Conservation (phyloP, 139 green algal genomes). For the Coccomyxa sp. region DNA sequence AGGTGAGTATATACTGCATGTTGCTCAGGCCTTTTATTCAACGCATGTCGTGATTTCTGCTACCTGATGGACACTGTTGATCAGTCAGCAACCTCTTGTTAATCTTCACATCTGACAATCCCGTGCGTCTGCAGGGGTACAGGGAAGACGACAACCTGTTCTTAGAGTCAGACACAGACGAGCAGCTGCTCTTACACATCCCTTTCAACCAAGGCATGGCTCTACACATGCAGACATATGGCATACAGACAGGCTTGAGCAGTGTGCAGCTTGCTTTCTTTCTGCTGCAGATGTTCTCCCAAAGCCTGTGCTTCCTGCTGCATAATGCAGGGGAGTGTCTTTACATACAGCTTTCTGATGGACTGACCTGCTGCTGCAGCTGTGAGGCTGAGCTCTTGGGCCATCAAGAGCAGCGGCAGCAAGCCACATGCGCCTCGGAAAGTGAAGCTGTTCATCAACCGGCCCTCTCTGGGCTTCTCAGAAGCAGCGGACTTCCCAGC, state of each 20-base stretch:
- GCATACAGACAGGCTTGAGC: no score
- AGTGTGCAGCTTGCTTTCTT: no score
- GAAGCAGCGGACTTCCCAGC: slow-evolving; percentile 38
- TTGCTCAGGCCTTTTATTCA: background rate
- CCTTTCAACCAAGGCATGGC: slow-evolving; percentile 53
- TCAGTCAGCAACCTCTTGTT: background rate
- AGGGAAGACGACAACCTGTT: slow-evolving; percentile 68
- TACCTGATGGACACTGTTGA: background rate
- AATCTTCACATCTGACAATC: no score
- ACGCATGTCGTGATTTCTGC: background rate
- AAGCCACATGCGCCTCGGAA: slow-evolving; percentile 8
- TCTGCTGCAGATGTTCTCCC: no score
- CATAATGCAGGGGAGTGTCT: background rate
- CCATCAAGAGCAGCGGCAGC: slow-evolving; percentile 51
- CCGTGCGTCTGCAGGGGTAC: slow-evolving; percentile 48
- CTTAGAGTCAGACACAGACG: slow-evolving; percentile 78
- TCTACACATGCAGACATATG: background rate
- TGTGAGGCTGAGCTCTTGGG: slow-evolving; percentile 63
- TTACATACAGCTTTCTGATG: background rate
- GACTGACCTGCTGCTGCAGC: slow-evolving; percentile 18
- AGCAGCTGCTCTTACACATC: slow-evolving; percentile 87
- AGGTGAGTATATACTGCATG: slow-evolving; percentile 20
- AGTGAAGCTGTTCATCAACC: slow-evolving; percentile 69
- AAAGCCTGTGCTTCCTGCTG: no score
- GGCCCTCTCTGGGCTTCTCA: slow-evolving; percentile 25